Evolutionary conservation across 768 basidiomycete species (phyloP).

Genomic region (Mycena rosella): DNA sequence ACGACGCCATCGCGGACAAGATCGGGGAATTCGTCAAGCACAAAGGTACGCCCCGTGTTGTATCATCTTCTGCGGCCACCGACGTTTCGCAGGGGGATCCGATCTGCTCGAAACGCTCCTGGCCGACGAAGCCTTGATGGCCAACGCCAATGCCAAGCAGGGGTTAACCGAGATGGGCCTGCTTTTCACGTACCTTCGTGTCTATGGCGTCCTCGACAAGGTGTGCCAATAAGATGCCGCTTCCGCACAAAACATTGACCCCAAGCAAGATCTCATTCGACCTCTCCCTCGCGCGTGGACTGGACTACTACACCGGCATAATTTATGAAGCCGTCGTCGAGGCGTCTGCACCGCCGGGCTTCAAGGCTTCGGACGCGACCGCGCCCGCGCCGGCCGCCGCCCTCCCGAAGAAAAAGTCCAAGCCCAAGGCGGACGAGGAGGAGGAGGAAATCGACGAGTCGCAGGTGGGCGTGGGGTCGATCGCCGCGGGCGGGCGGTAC

Average conservation of each 20-base stretch:
- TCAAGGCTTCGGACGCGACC: constrained; percentile 65
- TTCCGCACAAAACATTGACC: background rate
- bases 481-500: constrained; percentile 98
- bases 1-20: constrained; percentile 83
- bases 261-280: constrained; percentile 90
- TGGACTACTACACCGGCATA: constrained; percentile 99
- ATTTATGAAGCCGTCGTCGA: constrained; percentile 98
- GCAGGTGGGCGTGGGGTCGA: constrained; percentile 96
- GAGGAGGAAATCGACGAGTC: constrained; percentile 90
- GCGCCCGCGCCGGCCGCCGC: constrained; percentile 45
- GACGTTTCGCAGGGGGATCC: constrained; percentile 71
- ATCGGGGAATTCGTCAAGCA: constrained; percentile 98
- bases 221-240: constrained; percentile 53
- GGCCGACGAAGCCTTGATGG: constrained; percentile 71
- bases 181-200: constrained; percentile 84
- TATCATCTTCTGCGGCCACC: background rate
- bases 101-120: constrained; percentile 80
- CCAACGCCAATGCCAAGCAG: constrained; percentile 80
- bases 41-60: constrained; percentile 72
- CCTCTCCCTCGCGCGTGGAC: constrained; percentile 94
- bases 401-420: constrained; percentile 51
- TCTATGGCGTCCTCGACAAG: constrained; percentile 84
- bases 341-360: constrained; percentile 92
- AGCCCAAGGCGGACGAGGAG: constrained; percentile 55
- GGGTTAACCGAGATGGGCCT: constrained; percentile 90